Evolutionary conservation across 2,329 filamentous ascomycete genomes (phyloP).

Genomic region (Nectriaceae sp.): DNA sequence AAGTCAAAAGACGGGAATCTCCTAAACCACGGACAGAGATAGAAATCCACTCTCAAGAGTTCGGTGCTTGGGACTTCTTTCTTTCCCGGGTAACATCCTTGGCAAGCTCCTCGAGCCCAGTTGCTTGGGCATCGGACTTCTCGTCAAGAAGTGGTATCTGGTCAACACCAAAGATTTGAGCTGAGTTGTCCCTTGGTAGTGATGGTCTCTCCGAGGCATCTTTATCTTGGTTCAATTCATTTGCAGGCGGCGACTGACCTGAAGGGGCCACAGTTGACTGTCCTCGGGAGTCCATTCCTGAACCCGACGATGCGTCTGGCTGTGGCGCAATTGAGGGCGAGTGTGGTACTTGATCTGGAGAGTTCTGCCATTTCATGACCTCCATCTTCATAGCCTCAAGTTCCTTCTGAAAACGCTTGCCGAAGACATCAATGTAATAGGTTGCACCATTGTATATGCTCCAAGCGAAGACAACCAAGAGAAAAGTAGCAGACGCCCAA

Average conservation of each 20-base stretch:
- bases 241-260: slow-evolving; percentile 14
- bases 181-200: slow-evolving; percentile 19
- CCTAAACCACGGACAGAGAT: too few relatives aligned
- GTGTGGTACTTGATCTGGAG: slow-evolving; percentile 47
- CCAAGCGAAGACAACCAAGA: slow-evolving; percentile 85
- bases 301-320: slow-evolving; percentile 22
- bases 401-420: slow-evolving; percentile 95
- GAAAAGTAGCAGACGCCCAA: slow-evolving; percentile 75
- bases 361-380: slow-evolving; percentile 82
- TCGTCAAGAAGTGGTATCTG: slow-evolving; percentile 60
- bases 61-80: slow-evolving; percentile 33
- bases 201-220: slow-evolving; percentile 14
- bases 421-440: slow-evolving; percentile 98
- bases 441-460: slow-evolving; percentile 96
- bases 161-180: slow-evolving; percentile 44
- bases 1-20: too few relatives aligned
- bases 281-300: background rate
- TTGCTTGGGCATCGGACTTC: slow-evolving; percentile 34
- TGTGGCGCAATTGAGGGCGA: slow-evolving; percentile 37
- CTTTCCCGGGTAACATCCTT: slow-evolving; percentile 51
- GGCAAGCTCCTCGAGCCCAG: slow-evolving; percentile 46
- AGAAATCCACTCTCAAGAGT: slow-evolving; percentile 5
- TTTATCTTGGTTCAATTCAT: slow-evolving; percentile 21
- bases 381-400: slow-evolving; percentile 86
- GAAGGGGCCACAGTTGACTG: slow-evolving; percentile 12